Base-by-base conservation (phyloP, 2,329 filamentous ascomycete species). In the Cladosporium oxysporum region DNA sequence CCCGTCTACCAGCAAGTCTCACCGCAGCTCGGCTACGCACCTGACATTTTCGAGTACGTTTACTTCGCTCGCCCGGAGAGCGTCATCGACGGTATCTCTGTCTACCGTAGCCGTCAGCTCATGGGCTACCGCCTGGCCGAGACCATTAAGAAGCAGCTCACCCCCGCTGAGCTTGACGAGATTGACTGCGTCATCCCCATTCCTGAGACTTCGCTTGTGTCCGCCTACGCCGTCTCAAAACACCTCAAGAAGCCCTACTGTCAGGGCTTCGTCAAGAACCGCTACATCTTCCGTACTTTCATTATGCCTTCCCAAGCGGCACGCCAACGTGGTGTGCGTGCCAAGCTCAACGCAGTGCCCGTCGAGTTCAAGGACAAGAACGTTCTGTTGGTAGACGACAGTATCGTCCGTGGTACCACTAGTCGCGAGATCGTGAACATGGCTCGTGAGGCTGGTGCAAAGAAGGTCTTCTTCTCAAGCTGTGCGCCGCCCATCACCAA, bases 111-210 rank as follows among this genome's bases (percentile, higher is more conserved):
- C 71, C 87, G 93, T 62, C 89, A 94, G 75, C 90, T 91, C 72
- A 97, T 97, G 93, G 93, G 93, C 55, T 84, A 87, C 74, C 90
- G 90, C 75, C 84, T 97, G 50, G 93, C 92, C 16, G 85, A 91
- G 68, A 90, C 87, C 58, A 87, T 97, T 71, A 84, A 84, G 69
- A 79, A 84, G 52, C 84, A 87, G 31, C 83, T 97, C 2, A 89
- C 90, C 4, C 84, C 88, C 3, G 85, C 92, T 55, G 85, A 83
- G 16, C 81, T 96, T 67, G 85, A 87, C 66, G 88, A 92, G 44
- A 93, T 97, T 72, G 93, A 97, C 71, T 87, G 88, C 64, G 89
- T 96, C 49, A 93, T 96, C 73, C 92, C 92, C 0, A 91, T 96
- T 67, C 90, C 90, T 0, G 90, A 93, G 77, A 96, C 93, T 0